phyloP scores from a whole-genome alignment of 345 rosid genomes.

The Erodium maritimum region DNA sequence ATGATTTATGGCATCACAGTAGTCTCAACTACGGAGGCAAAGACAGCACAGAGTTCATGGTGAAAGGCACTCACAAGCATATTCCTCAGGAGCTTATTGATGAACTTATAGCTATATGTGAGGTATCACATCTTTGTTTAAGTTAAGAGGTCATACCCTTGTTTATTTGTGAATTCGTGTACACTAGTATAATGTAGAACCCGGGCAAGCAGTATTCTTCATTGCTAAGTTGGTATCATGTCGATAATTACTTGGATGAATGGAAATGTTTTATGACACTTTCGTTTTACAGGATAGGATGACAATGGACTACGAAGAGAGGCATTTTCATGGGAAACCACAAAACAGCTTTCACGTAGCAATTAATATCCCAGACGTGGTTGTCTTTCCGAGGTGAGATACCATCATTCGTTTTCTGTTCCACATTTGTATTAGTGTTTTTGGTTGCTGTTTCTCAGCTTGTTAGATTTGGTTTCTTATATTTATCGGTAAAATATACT shows the following conservation, averaged over 20 bases:
- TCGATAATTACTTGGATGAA: too few relatives aligned
- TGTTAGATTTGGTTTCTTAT: too few relatives aligned
- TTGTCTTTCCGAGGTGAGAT: slow-evolving; percentile 72
- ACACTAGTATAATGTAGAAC: too few relatives aligned
- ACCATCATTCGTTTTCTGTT: background rate
- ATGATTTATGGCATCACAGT: slow-evolving; percentile 14
- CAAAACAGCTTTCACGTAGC: slow-evolving; percentile 86
- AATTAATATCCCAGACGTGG: slow-evolving; percentile 74
- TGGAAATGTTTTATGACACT: too few relatives aligned
- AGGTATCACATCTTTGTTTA: slow-evolving; percentile 22
- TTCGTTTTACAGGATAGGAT: slow-evolving; percentile 41
- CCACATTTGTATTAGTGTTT: too few relatives aligned
- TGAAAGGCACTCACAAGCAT: slow-evolving; percentile 35
- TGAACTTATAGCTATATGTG: slow-evolving; percentile 47
- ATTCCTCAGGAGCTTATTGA: slow-evolving; percentile 53
- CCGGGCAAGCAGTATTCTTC: too few relatives aligned
- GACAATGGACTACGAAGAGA: slow-evolving; percentile 78
- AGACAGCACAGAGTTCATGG: slow-evolving; percentile 47
- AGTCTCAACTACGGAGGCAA: slow-evolving; percentile 34
- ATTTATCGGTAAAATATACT: too few relatives aligned
- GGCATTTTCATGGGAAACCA: slow-evolving; percentile 80
- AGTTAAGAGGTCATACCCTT: too few relatives aligned
- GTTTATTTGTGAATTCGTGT: too few relatives aligned
- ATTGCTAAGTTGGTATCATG: too few relatives aligned
- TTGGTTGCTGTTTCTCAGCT: too few relatives aligned